Evolutionary conservation across 164 flowering plant species (phyloP).

Genomic region (Sextonia rubra): DNA sequence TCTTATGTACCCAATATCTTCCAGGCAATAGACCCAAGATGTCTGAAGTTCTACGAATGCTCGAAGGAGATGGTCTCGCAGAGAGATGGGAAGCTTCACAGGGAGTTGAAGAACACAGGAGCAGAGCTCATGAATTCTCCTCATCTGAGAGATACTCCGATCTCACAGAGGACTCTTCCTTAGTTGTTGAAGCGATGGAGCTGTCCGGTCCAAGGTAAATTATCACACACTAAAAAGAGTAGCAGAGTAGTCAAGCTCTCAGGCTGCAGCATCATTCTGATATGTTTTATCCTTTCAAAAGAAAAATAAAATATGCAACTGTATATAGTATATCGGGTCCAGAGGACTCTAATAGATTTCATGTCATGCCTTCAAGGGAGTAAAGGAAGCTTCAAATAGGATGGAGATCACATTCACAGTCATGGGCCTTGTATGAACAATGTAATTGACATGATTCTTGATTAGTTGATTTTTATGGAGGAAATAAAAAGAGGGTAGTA

Average conservation of each 20-base stretch:
- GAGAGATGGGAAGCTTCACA: constrained; percentile 84
- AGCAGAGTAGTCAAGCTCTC: not conserved
- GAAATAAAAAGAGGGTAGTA: too few relatives aligned
- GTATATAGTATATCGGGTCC: not conserved
- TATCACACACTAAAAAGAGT: not conserved
- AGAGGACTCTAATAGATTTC: not conserved
- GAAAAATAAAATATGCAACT: too few relatives aligned
- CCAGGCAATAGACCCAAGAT: constrained; percentile 65
- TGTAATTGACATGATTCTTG: not conserved
- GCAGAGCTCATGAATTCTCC: constrained; percentile 2
- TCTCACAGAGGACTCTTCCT: constrained; percentile 64
- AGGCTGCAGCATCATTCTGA: not conserved
- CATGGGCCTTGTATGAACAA: not conserved
- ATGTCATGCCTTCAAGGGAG: not conserved
- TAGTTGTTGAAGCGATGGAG: constrained; percentile 69
- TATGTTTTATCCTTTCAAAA: not conserved
- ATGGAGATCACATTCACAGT: too few relatives aligned
- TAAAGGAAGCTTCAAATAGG: not conserved
- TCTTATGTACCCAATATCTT: constrained; percentile 62
- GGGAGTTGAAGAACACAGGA: constrained; percentile 33
- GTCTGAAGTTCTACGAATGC: constrained; percentile 67
- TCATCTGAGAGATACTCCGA: constrained; percentile 66
- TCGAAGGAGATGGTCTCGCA: constrained; percentile 76
- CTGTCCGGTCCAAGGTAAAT: constrained; percentile 65
- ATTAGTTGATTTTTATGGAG: too few relatives aligned